Percentiles rank a stretch among this genome's conserved stretches.
Evolutionary conservation across 768 basidiomycete genomes (phyloP).

Genomic region (Ramaria sp.): DNA sequence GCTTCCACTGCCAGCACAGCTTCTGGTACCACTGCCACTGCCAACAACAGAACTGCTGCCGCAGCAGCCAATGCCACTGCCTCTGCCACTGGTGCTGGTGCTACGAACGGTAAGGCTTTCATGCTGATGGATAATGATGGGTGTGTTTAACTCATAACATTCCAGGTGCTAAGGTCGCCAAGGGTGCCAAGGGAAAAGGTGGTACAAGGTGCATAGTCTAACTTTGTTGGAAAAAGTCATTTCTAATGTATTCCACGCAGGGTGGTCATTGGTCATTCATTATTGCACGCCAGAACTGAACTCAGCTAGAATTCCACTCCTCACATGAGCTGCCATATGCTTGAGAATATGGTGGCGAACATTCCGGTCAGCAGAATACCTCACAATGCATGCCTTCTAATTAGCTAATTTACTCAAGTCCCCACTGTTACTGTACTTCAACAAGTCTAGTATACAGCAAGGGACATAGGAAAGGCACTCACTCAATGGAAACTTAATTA

Average conservation of each 20-base stretch:
- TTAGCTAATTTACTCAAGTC: too few relatives aligned
- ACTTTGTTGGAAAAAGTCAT: not conserved
- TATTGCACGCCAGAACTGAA: constrained; percentile 1
- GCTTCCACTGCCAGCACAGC: not conserved
- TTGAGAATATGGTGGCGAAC: too few relatives aligned
- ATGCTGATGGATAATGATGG: not conserved
- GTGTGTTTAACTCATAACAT: not conserved
- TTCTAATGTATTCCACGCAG: not conserved
- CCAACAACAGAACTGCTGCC: not conserved
- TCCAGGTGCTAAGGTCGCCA: not conserved
- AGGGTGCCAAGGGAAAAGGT: not conserved
- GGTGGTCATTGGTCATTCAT: constrained; percentile 4
- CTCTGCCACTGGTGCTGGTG: not conserved
- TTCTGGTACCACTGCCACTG: not conserved
- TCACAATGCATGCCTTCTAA: too few relatives aligned
- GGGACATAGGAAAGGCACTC: too few relatives aligned
- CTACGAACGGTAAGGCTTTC: not conserved
- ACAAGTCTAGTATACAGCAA: too few relatives aligned
- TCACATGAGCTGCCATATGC: too few relatives aligned
- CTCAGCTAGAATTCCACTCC: too few relatives aligned
- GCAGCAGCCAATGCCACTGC: too few relatives aligned
- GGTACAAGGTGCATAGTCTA: not conserved
- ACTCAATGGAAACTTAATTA: too few relatives aligned
- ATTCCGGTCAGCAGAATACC: too few relatives aligned
- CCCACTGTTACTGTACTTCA: too few relatives aligned